These are phyloP conservation scores for Suillus spraguei DNA, from an alignment of 768 basidiomycete species.

Conservation along the genomic window DNA sequence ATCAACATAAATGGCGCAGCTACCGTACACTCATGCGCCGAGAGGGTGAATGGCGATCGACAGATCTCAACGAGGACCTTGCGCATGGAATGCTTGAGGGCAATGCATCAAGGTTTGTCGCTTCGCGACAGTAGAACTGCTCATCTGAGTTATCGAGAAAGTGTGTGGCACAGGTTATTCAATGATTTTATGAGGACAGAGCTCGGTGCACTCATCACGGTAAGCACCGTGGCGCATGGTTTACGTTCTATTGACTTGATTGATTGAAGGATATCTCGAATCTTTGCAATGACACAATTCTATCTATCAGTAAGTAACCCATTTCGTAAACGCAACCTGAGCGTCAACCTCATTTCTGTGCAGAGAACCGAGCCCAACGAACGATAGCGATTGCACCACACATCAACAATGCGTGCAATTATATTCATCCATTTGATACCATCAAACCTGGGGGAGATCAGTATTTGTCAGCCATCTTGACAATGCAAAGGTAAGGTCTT, in stretches of 20 bases:
- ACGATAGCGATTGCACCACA: background rate
- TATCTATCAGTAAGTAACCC: background rate
- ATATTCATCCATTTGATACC: background rate
- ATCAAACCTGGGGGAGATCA: background rate
- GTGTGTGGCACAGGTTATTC: background rate
- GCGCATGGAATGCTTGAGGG: background rate
- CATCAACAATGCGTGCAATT: background rate
- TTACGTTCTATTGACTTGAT: background rate
- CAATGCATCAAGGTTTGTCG: background rate
- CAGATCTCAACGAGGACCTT: background rate
- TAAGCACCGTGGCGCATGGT: background rate
- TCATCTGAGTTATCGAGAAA: background rate
- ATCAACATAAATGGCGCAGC: background rate
- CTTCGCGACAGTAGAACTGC: background rate
- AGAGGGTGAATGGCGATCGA: constrained; percentile 4
- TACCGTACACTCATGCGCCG: background rate
- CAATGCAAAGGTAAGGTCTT: background rate
- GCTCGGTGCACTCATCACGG: background rate
- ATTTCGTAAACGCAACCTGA: background rate
- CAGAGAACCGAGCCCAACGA: constrained; percentile 2
- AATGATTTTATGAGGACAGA: background rate
- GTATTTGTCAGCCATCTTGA: background rate
- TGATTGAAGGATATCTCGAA: background rate
- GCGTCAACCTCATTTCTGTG: background rate
- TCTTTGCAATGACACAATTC: background rate